These are phyloP conservation scores for Debaryomyces sp. DNA, from an alignment of 1,139 yeast species.

Conservation along the genomic window DNA sequence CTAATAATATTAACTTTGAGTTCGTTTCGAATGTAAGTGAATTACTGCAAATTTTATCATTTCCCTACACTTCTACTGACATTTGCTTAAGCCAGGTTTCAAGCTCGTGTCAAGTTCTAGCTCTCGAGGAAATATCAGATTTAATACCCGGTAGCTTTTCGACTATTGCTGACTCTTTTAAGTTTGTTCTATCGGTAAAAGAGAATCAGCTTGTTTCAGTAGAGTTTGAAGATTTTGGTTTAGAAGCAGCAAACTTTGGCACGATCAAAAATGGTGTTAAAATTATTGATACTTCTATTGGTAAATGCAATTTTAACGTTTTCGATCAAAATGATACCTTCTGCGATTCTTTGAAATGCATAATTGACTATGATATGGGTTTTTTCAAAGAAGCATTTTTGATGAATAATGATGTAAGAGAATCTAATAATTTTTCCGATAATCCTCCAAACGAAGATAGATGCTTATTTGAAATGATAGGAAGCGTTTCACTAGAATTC, in stretches of 20 bases:
- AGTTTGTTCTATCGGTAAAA: slow-evolving; percentile 11
- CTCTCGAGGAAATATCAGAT: not conserved
- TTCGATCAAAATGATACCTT: slow-evolving; percentile 15
- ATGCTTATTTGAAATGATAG: slow-evolving; percentile 5
- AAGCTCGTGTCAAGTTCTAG: slow-evolving; percentile 1
- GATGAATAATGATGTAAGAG: not conserved
- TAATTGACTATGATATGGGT: slow-evolving; percentile 22
- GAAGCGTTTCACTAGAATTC: slow-evolving; percentile 19
- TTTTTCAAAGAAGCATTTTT: slow-evolving; percentile 15
- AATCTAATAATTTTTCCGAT: not conserved
- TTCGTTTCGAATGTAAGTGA: slow-evolving; percentile 14
- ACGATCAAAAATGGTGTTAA: slow-evolving; percentile 17
- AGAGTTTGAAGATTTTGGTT: slow-evolving; percentile 11
- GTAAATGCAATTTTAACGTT: slow-evolving; percentile 14
- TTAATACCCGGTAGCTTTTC: slow-evolving; percentile 11
- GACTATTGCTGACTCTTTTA: slow-evolving; percentile 9
- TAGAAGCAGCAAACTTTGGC: slow-evolving; percentile 19
- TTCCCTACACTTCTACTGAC: slow-evolving; percentile 16
- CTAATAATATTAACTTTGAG: slow-evolving; percentile 1
- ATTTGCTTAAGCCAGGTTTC: slow-evolving; percentile 10
- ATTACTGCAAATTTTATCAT: slow-evolving; percentile 17
- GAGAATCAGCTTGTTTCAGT: slow-evolving; percentile 12
- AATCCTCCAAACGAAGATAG: not conserved
- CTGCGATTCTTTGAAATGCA: slow-evolving; percentile 9
- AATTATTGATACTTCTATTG: slow-evolving; percentile 14